Percentiles rank a stretch among this genome's conserved stretches.
Conservation (phyloP, 352 stramenopile genomes). For the Phytophthora lateralis region DNA sequence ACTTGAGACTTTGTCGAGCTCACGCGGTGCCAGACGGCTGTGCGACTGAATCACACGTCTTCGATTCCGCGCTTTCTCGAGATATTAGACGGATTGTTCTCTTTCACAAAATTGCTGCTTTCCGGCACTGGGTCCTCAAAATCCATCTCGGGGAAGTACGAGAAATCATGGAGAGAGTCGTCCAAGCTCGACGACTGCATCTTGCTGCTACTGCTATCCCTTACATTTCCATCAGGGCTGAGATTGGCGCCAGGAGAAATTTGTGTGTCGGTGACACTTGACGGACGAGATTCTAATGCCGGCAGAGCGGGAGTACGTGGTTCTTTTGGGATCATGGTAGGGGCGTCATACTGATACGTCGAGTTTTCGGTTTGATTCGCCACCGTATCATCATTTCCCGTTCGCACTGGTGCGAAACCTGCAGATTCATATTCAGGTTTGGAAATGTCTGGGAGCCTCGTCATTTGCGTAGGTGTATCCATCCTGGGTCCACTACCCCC, state of each 20-base stretch:
- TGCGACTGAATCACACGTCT: conserved; percentile 50
- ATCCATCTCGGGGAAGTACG: conserved; percentile 75
- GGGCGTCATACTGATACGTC: conserved; percentile 14
- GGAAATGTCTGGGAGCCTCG: conserved; percentile 2
- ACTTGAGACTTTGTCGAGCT: conserved; percentile 1
- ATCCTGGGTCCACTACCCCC: conserved; percentile 3
- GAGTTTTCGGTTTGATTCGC: conserved; percentile 6
- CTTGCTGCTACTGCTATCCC: conserved; percentile 24
- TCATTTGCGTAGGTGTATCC: conserved; percentile 14
- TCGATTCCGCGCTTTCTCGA: conserved; percentile 69
- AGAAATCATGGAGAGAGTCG: conserved; percentile 75
- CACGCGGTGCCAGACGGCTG: conserved; percentile 12
- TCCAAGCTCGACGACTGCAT: conserved; percentile 42
- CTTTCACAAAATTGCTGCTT: conserved; percentile 63
- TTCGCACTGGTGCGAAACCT: conserved; percentile 4
- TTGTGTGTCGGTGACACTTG: conserved; percentile 19
- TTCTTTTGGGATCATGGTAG: conserved; percentile 15
- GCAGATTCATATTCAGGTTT: conserved; percentile 2
- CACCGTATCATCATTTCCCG: conserved; percentile 7
- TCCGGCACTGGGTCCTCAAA: conserved; percentile 74
- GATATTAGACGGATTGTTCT: conserved; percentile 57
- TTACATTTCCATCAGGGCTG: conserved; percentile 6
- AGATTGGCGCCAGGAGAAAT: conserved; percentile 15
- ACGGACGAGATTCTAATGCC: conserved; percentile 19
- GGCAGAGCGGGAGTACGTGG: conserved; percentile 2